Conservation (phyloP, 2,329 filamentous ascomycete genomes). For the Hypoxylon sp. region DNA sequence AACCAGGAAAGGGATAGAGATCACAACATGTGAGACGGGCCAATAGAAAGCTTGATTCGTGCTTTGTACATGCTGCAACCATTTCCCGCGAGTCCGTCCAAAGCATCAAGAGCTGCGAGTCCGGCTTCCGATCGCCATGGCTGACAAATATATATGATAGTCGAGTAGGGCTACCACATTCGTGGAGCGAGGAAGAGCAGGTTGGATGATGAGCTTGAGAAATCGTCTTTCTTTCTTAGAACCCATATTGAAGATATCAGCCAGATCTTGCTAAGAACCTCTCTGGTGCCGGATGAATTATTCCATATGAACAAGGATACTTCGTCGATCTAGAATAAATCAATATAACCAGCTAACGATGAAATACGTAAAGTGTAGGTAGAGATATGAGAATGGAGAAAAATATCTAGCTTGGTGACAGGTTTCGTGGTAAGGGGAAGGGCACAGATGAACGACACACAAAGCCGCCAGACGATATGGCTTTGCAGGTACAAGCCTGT, state of each 20-base stretch:
- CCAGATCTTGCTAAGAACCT: neutral
- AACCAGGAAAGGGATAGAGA: constrained; percentile 16
- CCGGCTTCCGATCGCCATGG: constrained; percentile 25
- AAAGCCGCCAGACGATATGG: constrained; percentile 30
- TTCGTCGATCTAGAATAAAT: constrained; percentile 10
- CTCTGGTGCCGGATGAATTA: constrained; percentile 3
- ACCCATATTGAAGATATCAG: constrained; percentile 9
- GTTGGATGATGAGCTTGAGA: constrained; percentile 8
- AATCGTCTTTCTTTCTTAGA: constrained; percentile 1
- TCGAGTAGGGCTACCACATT: no score
- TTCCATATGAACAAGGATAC: constrained; percentile 8
- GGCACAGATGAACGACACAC: constrained; percentile 18
- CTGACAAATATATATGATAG: constrained; percentile 15
- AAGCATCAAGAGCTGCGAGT: constrained; percentile 22
- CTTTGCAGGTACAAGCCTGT: constrained; percentile 32
- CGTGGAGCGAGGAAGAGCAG: no score
- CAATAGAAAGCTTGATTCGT: constrained; percentile 22
- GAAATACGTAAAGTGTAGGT: constrained; percentile 14
- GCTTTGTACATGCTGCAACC: constrained; percentile 25
- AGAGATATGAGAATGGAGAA: constrained; percentile 6
- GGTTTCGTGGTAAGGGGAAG: constrained; percentile 11
- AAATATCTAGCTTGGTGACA: constrained; percentile 20
- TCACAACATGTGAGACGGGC: constrained; percentile 15
- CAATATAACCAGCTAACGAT: constrained; percentile 6
- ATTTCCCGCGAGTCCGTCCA: constrained; percentile 18